Evolutionary conservation across 805 yeast genomes (phyloP).

Genomic region (Metschnikowia santaceciliae): DNA sequence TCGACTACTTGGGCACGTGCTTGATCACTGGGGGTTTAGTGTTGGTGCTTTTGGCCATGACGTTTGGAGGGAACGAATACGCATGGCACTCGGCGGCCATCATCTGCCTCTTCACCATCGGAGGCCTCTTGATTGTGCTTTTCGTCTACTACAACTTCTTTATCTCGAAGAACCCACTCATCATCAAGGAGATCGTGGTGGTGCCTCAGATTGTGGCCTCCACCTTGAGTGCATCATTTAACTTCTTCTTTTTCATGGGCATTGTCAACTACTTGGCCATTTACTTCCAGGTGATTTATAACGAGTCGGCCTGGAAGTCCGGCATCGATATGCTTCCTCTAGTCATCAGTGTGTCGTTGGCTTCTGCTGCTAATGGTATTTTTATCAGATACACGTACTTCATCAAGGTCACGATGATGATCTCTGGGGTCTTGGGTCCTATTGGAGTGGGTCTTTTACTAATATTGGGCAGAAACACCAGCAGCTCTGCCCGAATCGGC

Average conservation of each 20-base stretch:
- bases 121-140: conserved; percentile 32
- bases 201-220: conserved; percentile 36
- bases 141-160: conserved; percentile 41
- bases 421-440: conserved; percentile 29
- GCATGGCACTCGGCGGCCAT: conserved; percentile 57
- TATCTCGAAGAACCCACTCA: conserved; percentile 44
- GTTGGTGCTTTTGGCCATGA: conserved; percentile 44
- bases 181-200: conserved; percentile 39
- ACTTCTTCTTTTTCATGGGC: conserved; percentile 39
- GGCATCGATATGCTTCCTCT: conserved; percentile 37
- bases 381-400: conserved; percentile 26
- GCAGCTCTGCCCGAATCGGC: conserved; percentile 26
- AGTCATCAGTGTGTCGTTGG: conserved; percentile 29
- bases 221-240: conserved; percentile 32
- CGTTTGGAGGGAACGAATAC: conserved; percentile 51
- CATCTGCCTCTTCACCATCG: conserved; percentile 45
- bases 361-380: conserved; percentile 30
- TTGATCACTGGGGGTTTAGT: conserved; percentile 42
- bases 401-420: conserved; percentile 31
- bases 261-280: conserved; percentile 31
- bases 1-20: conserved; percentile 50
- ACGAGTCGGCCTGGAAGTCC: conserved; percentile 33
- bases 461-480: conserved; percentile 22
- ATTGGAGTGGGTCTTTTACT: conserved; percentile 34
- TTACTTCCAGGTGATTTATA: conserved; percentile 37